These are phyloP conservation scores for Phytopythium vexans DNA, from an alignment of 352 stramenopile species.

Conservation along the genomic window DNA sequence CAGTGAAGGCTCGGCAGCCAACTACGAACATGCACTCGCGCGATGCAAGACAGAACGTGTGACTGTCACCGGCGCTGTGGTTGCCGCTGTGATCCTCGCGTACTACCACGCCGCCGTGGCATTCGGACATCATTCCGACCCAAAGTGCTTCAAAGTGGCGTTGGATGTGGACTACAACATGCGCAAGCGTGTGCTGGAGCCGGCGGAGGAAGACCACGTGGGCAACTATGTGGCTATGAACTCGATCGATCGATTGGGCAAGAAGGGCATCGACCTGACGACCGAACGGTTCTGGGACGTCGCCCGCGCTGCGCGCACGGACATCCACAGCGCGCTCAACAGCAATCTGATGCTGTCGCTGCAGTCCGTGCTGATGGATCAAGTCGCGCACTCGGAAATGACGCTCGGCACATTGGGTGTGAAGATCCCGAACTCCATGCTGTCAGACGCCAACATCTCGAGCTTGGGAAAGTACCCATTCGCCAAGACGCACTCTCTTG, in stretches of 20 bases:
- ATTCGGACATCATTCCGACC: no score
- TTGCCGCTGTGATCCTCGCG: slow-evolving; percentile 14
- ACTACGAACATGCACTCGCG: no score
- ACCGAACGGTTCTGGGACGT: slow-evolving; percentile 45
- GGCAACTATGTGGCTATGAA: slow-evolving; percentile 30
- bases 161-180: slow-evolving; percentile 44
- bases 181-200: slow-evolving; percentile 29
- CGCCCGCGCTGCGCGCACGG: slow-evolving; percentile 18
- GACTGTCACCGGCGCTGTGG: slow-evolving; percentile 27
- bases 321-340: slow-evolving; percentile 23
- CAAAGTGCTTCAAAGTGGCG: slow-evolving; percentile 36
- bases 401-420: slow-evolving; percentile 12
- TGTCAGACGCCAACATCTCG: slow-evolving; percentile 18
- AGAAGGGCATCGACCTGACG: slow-evolving; percentile 38
- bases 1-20: no score
- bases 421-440: slow-evolving; percentile 23
- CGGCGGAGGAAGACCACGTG: slow-evolving; percentile 25
- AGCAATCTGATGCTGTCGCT: slow-evolving; percentile 22
- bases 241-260: slow-evolving; percentile 19
- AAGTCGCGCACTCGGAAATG: slow-evolving; percentile 23
- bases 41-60: slow-evolving; percentile 20
- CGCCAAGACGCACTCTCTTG: slow-evolving; percentile 16
- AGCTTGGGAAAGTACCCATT: slow-evolving; percentile 27
- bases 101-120: slow-evolving; percentile 13
- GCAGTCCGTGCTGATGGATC: slow-evolving; percentile 24